A percentile compares a stretch with the other conserved stretches of the same genome.
Evolutionary conservation across 2,329 filamentous ascomycete species (phyloP).

Genomic region (Colletotrichum sp.): DNA sequence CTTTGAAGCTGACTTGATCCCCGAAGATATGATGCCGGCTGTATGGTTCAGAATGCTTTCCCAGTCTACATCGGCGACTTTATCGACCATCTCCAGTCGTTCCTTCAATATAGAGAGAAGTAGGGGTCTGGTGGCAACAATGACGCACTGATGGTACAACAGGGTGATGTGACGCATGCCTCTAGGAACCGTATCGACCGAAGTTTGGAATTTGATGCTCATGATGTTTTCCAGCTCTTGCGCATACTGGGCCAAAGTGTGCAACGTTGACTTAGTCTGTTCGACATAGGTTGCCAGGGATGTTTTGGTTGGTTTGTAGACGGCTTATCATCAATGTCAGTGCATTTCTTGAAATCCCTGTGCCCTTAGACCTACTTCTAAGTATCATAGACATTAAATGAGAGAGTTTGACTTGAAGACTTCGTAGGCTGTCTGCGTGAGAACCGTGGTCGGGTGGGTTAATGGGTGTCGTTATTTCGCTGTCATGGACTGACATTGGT

Average conservation of each 20-base stretch:
- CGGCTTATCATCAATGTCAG: background rate
- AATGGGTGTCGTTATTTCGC: background rate
- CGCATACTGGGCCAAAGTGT: background rate
- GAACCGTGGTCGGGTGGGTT: background rate
- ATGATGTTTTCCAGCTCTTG: background rate
- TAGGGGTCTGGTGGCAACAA: background rate
- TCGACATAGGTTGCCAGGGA: background rate
- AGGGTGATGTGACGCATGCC: background rate
- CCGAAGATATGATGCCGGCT: background rate
- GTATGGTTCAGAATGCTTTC: background rate
- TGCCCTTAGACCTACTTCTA: background rate
- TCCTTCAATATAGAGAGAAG: background rate
- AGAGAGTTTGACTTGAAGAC: background rate
- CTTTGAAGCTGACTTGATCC: background rate
- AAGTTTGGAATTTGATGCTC: background rate
- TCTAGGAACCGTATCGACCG: background rate
- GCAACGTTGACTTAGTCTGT: background rate
- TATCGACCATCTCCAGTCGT: background rate
- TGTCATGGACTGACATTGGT: background rate
- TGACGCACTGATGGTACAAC: background rate
- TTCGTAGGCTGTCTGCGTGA: background rate
- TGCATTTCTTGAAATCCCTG: fast-evolving
- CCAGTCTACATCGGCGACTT: background rate
- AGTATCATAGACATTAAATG: background rate
- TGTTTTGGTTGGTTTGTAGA: background rate